phyloP scores from a whole-genome alignment of 768 basidiomycete species.

The Austroboletus eburneus region DNA sequence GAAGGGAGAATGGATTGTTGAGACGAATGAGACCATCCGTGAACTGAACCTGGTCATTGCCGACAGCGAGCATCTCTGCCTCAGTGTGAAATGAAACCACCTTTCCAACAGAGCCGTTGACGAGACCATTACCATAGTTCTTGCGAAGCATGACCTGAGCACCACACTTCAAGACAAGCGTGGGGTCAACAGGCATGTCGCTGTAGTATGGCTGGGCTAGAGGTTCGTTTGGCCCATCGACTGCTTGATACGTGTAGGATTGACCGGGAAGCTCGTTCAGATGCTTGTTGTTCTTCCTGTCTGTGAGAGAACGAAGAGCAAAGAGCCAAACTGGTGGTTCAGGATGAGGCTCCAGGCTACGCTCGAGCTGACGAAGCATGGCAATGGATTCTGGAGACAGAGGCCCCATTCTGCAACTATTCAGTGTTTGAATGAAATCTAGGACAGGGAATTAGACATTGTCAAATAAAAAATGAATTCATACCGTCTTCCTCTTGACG shows the following conservation, averaged over 20 bases:
- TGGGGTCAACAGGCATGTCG: not conserved
- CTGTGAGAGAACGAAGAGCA: not conserved
- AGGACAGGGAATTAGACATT: no score
- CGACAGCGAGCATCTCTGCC: not conserved
- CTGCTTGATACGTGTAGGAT: not conserved
- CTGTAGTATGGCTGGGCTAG: not conserved
- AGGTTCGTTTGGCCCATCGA: not conserved
- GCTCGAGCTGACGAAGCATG: not conserved
- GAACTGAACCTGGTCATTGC: not conserved
- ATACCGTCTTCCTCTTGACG: no score
- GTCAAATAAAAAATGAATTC: no score
- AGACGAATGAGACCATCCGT: not conserved
- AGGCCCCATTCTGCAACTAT: not conserved
- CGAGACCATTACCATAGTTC: not conserved
- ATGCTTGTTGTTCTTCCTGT: not conserved
- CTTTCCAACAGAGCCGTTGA: not conserved
- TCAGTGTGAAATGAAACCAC: not conserved
- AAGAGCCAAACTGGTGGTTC: not conserved
- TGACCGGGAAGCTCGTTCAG: not conserved
- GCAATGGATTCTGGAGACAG: not conserved
- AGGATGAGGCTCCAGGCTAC: not conserved
- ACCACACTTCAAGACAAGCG: not conserved
- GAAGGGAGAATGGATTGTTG: not conserved
- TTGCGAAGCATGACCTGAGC: not conserved
- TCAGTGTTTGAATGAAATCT: not conserved